Evolutionary conservation across 176 grass and related monocot species (phyloP), one percentile per base, ranked within the genome.

Genomic region (Cocos nucifera): DNA sequence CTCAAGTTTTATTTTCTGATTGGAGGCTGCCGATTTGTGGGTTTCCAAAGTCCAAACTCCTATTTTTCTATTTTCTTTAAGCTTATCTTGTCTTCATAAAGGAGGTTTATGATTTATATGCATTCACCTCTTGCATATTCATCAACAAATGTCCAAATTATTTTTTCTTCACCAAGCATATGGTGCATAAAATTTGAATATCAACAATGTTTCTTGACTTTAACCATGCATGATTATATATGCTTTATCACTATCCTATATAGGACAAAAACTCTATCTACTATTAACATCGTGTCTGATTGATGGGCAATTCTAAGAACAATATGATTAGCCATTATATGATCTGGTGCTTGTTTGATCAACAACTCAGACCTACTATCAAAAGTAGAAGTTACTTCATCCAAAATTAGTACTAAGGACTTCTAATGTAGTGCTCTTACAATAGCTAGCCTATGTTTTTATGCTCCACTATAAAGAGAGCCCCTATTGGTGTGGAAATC

Each of bases 361-460:
- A 85, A 72, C 30, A 85, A 39, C 57, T 95, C 72, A 44, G 89
- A 95, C 18, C 64, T 83, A 52, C 69, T 71, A 77, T 95, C 84
- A 61, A 88, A 77, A 65, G 89, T 78, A 63, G 89, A 95, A 20
- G 89, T 88, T 60, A 81, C 85, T 81, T 95, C 89, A 65, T 95
- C 80, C 72, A 88, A 65, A 77, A 95, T 73, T 17, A 95, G 62
- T 74, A 88, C 59, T 19, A 78, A 78, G 35, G 80, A 83, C 20
- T 87, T 66, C 51, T 76, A 69, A 72, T 95, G 85, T 49, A 95
- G 67, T 58, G 89, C 81, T 72, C 85, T 85, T 26, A 81, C 85
- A 73, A 88, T 85, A 49, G 85, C 70, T 68, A 85, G 63, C 61
- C 77, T 88, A 70, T 23, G 48, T 16, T n/a, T 4, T 2, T 23